Base-by-base conservation (phyloP, 2,329 filamentous ascomycete genomes). In the Colletotrichum sansevieriae region DNA sequence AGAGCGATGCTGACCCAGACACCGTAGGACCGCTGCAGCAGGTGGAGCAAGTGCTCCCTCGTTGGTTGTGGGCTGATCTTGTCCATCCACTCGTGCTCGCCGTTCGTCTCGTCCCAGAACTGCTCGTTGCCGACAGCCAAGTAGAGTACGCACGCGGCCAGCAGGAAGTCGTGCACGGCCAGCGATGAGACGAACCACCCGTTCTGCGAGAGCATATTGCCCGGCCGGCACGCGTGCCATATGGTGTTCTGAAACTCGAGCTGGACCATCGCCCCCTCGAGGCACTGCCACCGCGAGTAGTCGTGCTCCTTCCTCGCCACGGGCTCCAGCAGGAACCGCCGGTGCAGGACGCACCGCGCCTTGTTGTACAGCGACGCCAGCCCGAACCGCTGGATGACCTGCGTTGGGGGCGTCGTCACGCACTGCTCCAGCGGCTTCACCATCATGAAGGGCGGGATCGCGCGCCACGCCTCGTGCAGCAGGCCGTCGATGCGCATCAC, bases 81-180 rank as follows among this genome's bases (percentile, higher is more conserved):
- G 46, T 73, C 74, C 68, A 78, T 75, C 81, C 79, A 82, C 68
- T 78, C 76, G 37, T 65, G 63, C 13, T 76, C 74, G 11, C 73
- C 76, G 4, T 29, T 7, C 29, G 77, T 79, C 15, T 72, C 73
- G 8, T 83, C 80, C 41, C 75, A 73, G 67, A 83, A 83, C 44
- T 75, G 75, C 20, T 81, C 78, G 73, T 81, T 83, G 70, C 83
- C 82, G 25, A 84, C 74, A 18, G 84, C 77, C 18, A 91, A 77
- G 70, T 87, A 90, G 3, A 91, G 73, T 13, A 91, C 83, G 83
- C 89, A 88, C 63, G 86, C 84, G 0, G 88, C 88, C 2, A 91
- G 81, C 59, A 91, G 78, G 58, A 88, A 91, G 73, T 91, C 88
- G 58, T 90, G 87, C 59, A 87, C 83, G 11, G 85, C 83, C 4